A percentile compares a stretch with the other conserved stretches of the same genome.
phyloP scores from a whole-genome alignment of 2,329 filamentous ascomycete species.

The Epichloe gansuensis region DNA sequence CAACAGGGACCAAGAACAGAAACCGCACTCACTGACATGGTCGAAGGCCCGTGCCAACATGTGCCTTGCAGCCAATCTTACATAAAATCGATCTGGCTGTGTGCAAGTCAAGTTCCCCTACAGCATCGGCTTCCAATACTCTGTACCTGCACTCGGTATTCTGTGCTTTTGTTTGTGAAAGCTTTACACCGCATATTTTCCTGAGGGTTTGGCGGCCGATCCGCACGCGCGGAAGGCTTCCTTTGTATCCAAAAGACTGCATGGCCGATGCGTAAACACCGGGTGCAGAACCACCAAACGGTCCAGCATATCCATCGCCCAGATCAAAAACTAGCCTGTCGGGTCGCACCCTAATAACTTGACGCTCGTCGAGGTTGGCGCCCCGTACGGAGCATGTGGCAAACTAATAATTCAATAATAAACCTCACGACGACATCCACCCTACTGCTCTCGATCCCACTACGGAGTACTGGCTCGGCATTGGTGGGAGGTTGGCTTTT shows the following conservation, averaged over 20 bases:
- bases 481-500: background rate
- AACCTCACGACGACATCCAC: background rate
- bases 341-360: conserved; percentile 5
- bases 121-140: background rate
- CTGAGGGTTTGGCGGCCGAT: background rate
- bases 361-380: background rate
- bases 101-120: background rate
- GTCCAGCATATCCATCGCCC: conserved; percentile 2
- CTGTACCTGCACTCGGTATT: background rate
- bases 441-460: background rate
- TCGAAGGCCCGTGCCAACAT: background rate
- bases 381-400: background rate
- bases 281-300: background rate
- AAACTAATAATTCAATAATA: background rate
- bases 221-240: background rate
- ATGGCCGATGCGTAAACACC: no score
- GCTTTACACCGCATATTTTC: background rate
- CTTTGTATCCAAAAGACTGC: background rate
- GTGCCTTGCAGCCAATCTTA: background rate
- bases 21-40: background rate
- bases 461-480: background rate
- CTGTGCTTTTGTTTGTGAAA: background rate
- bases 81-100: background rate
- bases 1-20: background rate
- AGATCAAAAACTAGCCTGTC: conserved; percentile 10